phyloP scores from a whole-genome alignment of 1,284 basidiomycete species.

The Trametes hirsuta region DNA sequence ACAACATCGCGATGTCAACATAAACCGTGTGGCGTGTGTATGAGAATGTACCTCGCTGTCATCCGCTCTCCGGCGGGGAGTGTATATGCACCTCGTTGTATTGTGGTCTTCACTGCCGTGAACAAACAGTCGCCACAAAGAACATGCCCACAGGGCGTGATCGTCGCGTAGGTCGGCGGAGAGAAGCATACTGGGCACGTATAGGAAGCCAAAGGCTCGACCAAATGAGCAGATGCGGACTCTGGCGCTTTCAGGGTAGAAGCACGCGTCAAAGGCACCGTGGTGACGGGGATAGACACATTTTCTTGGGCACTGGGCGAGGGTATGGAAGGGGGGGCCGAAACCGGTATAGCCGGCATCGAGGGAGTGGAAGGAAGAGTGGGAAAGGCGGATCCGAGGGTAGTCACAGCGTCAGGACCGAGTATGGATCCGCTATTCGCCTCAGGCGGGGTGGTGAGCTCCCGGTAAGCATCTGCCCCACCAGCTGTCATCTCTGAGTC shows the following conservation, averaged over 20 bases:
- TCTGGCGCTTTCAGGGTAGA: neutral
- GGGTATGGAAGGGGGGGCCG: no score
- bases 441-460: no score
- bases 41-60: slow-evolving; percentile 29
- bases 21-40: neutral
- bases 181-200: slow-evolving; percentile 80
- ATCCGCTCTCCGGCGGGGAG: slow-evolving; percentile 35
- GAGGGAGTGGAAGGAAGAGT: no score
- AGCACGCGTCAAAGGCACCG: neutral
- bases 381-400: no score
- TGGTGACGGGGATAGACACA: no score
- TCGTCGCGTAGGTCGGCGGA: slow-evolving; percentile 70
- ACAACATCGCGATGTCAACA: neutral
- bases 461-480: no score
- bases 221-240: slow-evolving; percentile 14
- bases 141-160: slow-evolving; percentile 80
- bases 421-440: no score
- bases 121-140: slow-evolving; percentile 79
- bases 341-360: no score
- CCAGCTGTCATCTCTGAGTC: no score
- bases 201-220: slow-evolving; percentile 63
- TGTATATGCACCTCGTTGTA: slow-evolving; percentile 51
- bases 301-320: no score
- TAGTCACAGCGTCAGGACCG: no score
- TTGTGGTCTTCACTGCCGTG: slow-evolving; percentile 66